Percentiles rank a stretch among this genome's conserved stretches.
These are phyloP conservation scores for Cunninghamia lanceolata DNA, from an alignment of 75 land plant genomes.

Conservation along the genomic window DNA sequence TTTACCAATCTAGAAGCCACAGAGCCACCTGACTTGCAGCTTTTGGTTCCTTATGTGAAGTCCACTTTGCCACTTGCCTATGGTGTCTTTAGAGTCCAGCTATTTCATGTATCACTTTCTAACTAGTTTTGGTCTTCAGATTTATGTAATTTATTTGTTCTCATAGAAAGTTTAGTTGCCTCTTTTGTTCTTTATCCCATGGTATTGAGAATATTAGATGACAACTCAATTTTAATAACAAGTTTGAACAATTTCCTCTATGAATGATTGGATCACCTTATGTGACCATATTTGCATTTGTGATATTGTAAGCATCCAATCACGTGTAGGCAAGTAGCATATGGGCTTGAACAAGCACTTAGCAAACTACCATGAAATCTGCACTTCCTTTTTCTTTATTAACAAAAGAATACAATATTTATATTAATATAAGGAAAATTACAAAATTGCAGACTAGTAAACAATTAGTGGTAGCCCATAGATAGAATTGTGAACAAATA, in stretches of 20 bases:
- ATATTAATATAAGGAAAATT: too few relatives aligned
- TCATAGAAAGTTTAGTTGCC: neutral
- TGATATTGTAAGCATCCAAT: too few relatives aligned
- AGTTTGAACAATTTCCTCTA: too few relatives aligned
- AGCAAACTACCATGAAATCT: neutral
- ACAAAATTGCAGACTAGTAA: neutral
- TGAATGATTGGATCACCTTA: neutral
- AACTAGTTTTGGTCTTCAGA: neutral
- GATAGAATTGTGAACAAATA: neutral
- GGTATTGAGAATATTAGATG: too few relatives aligned
- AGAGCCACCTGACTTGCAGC: constrained; percentile 89
- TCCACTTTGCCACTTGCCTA: constrained; percentile 88
- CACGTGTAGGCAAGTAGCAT: neutral
- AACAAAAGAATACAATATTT: too few relatives aligned
- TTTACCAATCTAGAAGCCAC: constrained; percentile 94
- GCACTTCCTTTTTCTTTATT: neutral
- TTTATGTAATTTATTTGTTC: neutral
- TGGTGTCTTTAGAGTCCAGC: constrained; percentile 90
- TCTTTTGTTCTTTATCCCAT: neutral
- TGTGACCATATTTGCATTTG: neutral
- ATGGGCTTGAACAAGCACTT: neutral
- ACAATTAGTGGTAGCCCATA: neutral
- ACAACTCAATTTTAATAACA: too few relatives aligned
- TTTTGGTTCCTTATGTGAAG: constrained; percentile 81
- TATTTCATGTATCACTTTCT: constrained; percentile 77